phyloP scores from a whole-genome alignment of 768 basidiomycete species.

The Myochromella boudieri region DNA sequence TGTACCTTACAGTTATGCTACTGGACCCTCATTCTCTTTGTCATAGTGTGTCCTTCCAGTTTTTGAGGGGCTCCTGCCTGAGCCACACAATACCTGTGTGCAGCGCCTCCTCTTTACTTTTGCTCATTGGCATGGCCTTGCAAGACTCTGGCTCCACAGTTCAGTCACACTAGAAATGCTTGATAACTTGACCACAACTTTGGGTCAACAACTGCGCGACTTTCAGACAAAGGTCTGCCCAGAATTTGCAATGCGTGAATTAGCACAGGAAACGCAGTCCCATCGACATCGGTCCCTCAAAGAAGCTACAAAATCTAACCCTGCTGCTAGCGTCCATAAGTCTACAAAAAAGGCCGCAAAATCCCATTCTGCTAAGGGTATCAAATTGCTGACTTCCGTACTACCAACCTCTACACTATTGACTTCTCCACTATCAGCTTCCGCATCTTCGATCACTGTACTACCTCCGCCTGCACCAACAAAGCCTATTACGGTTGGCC shows the following conservation, averaged over 20 bases:
- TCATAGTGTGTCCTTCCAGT: conserved; percentile 11
- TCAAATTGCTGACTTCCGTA: no score
- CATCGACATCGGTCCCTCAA: conserved; percentile 1
- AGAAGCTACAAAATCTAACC: no score
- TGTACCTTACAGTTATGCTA: not conserved
- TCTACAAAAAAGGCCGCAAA: conserved; percentile 2
- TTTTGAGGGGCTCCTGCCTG: conserved; percentile 10
- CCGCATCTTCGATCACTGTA: not conserved
- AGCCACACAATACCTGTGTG: conserved; percentile 17
- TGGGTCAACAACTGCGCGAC: conserved; percentile 10
- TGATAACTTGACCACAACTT: conserved; percentile 6
- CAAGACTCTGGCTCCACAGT: conserved; percentile 23
- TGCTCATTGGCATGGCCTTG: conserved; percentile 24
- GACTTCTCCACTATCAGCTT: not conserved
- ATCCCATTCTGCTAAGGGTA: no score
- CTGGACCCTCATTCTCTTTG: not conserved
- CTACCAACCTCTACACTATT: no score
- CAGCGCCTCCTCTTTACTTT: conserved; percentile 18
- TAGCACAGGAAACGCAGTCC: conserved; percentile 11
- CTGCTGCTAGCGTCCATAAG: no score
- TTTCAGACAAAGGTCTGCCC: conserved; percentile 11
- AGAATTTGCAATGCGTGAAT: conserved; percentile 7
- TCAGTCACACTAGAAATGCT: conserved; percentile 3
- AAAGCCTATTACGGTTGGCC: not conserved
- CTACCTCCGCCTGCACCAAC: not conserved